Conservation (phyloP, 371 early-diverging fungal species). For the Homolaphlyctis polyrhiza region DNA sequence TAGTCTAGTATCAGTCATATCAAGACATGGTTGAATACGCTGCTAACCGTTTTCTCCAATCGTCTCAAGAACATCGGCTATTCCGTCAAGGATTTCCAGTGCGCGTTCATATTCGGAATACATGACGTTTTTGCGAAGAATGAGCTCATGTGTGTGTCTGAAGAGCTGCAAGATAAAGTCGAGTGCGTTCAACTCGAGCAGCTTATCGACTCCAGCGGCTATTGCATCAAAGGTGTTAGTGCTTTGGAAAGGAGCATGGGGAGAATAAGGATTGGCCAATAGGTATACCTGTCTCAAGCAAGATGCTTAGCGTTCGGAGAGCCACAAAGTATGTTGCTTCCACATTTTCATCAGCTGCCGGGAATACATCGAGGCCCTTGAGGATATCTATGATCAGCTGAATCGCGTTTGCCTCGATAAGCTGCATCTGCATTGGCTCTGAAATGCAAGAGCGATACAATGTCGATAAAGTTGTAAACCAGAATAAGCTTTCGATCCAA, state of each 20-base stretch:
- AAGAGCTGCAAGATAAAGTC: constrained; percentile 14
- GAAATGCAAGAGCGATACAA: neutral
- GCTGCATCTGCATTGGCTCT: constrained; percentile 34
- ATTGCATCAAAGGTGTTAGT: neutral
- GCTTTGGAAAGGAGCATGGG: neutral
- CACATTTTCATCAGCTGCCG: neutral
- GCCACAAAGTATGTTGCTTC: constrained; percentile 8
- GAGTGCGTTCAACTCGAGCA: constrained; percentile 21
- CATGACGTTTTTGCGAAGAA: constrained; percentile 8
- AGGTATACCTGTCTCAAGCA: constrained; percentile 26
- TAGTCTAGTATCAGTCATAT: too few species aligned
- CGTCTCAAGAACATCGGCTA: constrained; percentile 34
- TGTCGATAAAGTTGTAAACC: constrained; percentile 11
- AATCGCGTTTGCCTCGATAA: constrained; percentile 15
- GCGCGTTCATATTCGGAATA: constrained; percentile 16
- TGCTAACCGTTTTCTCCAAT: constrained; percentile 37
- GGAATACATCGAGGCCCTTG: constrained; percentile 6
- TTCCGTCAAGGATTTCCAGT: constrained; percentile 35
- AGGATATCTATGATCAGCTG: constrained; percentile 15
- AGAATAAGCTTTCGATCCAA: constrained; percentile 32
- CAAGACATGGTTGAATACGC: neutral
- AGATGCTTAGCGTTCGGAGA: constrained; percentile 26
- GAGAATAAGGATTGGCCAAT: neutral
- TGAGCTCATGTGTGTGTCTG: constrained; percentile 18
- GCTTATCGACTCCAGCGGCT: constrained; percentile 21